Evolutionary conservation across 352 stramenopile genomes (phyloP), one percentile per base, ranked within the genome.

Genomic region (Pythium rishiriense): DNA sequence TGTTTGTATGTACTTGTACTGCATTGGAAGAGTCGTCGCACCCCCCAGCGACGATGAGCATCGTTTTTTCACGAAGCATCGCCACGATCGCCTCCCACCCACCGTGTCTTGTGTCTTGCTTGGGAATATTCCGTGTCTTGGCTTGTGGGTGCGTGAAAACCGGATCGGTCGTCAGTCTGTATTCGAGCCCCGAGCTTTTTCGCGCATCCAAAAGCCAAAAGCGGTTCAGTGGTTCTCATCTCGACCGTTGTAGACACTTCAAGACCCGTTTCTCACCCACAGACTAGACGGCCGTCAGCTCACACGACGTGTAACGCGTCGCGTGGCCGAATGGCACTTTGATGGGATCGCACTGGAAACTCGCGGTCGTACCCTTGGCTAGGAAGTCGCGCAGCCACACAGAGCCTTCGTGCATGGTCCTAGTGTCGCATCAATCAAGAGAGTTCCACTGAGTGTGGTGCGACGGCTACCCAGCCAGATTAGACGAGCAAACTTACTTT

Each of bases 401-500:
- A 4, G 37, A 43, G 37, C 25, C 53, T 25, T 29, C 15, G 35
- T 49, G 33, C 1, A 57, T 25, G 24, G 33, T 59, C 6, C 52
- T 49, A 17, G 6, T 19, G 9, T 21, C 26, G 22, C 24, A 35
- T 9, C 26, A 39, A 7, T 37, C 5, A 37, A 24, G 21, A 24
- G 8, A 39, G 47, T 39, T 9, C 10, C 11, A 12, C 33, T 26
- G 11, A 12, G 43, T 50, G 12, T 31, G 43, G 28, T 25, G 35
- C 12, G n/a, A 19, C 41, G 17, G 1, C 4, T 47, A 24, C 41
- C 10, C 41, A 47, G n/a, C n/a, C n/a, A n/a, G n/a, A n/a, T n/a
- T 29, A 4, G 15, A 41, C 6, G 25, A 41, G 11, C 10, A 17
- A 11, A 68, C 61, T 26, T 54, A 69, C 62, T 69, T 69, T 39